A percentile compares a stretch with the other conserved stretches of the same genome.
Conservation (phyloP, 441 rosid genomes). For the Iberis amara region DNA sequence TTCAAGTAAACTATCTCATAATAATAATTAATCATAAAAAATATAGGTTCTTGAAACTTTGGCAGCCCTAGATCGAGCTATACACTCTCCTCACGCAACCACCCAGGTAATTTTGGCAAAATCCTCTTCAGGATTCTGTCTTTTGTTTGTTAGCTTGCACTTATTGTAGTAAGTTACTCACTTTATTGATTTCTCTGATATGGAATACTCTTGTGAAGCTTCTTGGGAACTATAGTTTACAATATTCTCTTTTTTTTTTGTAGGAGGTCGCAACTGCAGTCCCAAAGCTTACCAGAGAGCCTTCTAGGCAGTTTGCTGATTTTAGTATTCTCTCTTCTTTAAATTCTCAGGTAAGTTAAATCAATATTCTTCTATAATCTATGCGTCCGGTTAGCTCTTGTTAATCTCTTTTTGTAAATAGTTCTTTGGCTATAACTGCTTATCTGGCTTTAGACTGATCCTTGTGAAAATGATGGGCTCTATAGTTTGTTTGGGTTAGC, state of each 20-base stretch:
- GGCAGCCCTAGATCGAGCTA: constrained; percentile 87
- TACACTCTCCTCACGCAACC: constrained; percentile 94
- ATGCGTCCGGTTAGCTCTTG: constrained; percentile 12
- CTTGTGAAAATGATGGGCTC: constrained; percentile 9
- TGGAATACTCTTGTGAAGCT: constrained; percentile 5
- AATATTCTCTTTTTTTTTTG: constrained; percentile 19
- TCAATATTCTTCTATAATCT: constrained; percentile 8
- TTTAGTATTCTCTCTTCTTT: constrained; percentile 86
- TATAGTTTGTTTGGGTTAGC: constrained; percentile 10
- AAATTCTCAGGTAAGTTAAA: constrained; percentile 79
- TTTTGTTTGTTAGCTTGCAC: constrained; percentile 12
- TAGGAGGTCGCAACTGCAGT: constrained; percentile 82
- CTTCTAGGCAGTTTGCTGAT: constrained; percentile 82
- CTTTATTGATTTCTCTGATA: constrained; percentile 9
- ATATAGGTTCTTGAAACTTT: constrained; percentile 93
- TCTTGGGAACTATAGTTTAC: not conserved
- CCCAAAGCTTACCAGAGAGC: constrained; percentile 74
- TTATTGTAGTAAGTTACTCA: constrained; percentile 12
- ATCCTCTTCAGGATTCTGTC: constrained; percentile 3
- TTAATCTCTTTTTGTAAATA: constrained; percentile 9
- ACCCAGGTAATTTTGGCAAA: constrained; percentile 61
- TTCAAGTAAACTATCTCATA: constrained; percentile 26
- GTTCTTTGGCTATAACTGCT: constrained; percentile 11
- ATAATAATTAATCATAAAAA: constrained; percentile 26
- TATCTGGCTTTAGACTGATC: not conserved